Conservation (phyloP, 495 filamentous ascomycete species). For the Neohortaea acidophila region DNA sequence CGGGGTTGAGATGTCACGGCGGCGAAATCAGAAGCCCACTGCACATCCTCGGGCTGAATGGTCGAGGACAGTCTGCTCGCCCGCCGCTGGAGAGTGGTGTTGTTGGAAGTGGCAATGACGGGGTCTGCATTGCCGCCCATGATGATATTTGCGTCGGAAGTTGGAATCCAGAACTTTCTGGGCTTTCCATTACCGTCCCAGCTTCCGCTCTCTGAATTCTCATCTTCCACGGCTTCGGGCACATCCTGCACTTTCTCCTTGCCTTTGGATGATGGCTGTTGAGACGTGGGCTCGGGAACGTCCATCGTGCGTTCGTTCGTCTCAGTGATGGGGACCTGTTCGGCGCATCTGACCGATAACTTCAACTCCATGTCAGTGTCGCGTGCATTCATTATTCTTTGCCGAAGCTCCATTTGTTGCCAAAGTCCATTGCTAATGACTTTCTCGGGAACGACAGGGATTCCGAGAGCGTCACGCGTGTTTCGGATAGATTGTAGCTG, state of each 20-base stretch:
- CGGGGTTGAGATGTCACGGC: slow-evolving; percentile 25
- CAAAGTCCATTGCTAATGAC: slow-evolving; percentile 42
- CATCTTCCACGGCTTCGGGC: slow-evolving; percentile 9
- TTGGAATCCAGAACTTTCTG: slow-evolving; percentile 44
- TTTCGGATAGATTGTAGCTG: slow-evolving; percentile 39
- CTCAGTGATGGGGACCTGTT: slow-evolving; percentile 7
- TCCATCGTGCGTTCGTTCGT: slow-evolving; percentile 14
- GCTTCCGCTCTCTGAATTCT: slow-evolving; percentile 30
- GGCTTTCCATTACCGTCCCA: slow-evolving; percentile 38
- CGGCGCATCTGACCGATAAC: slow-evolving; percentile 18
- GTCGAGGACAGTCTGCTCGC: slow-evolving; percentile 30
- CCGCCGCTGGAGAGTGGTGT: slow-evolving; percentile 25
- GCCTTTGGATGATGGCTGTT: slow-evolving; percentile 23
- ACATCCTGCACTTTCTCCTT: slow-evolving; percentile 25
- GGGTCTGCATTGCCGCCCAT: slow-evolving; percentile 38
- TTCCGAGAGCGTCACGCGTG: slow-evolving; percentile 37
- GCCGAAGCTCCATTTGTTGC: slow-evolving; percentile 40
- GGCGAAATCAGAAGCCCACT: slow-evolving; percentile 37
- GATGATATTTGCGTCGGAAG: slow-evolving; percentile 41
- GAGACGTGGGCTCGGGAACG: neutral
- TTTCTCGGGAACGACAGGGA: slow-evolving; percentile 37
- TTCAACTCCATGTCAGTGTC: slow-evolving; percentile 36
- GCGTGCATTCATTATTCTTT: slow-evolving; percentile 39
- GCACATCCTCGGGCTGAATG: slow-evolving; percentile 34
- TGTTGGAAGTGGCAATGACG: slow-evolving; percentile 27